Conservation (phyloP, 371 early-diverging fungal species). For the Cladochytrium tenue region DNA sequence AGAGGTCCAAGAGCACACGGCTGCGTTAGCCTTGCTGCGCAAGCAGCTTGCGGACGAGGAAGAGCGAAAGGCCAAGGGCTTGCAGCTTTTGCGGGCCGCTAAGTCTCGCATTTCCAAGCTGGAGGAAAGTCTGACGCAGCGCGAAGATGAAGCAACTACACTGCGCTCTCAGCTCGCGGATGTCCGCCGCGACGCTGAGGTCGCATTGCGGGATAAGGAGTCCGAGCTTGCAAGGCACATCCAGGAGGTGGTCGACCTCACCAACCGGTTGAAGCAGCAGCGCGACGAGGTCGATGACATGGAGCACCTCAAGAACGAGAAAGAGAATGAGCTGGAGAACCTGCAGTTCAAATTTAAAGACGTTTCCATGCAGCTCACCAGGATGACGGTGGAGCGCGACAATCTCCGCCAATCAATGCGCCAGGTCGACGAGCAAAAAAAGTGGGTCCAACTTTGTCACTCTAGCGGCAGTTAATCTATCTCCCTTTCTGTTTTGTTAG, state of each 20-base stretch:
- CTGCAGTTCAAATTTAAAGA: neutral
- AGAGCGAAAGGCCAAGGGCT: constrained; percentile 54
- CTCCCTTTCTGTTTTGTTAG: neutral
- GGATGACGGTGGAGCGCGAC: neutral
- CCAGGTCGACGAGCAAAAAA: constrained; percentile 51
- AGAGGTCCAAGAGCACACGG: neutral
- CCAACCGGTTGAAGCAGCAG: neutral
- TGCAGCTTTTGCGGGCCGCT: constrained; percentile 50
- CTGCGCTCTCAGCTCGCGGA: neutral
- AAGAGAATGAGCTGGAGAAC: neutral
- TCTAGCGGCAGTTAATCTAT: too few relatives aligned
- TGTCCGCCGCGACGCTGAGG: neutral
- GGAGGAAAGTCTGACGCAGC: constrained; percentile 39
- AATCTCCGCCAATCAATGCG: neutral
- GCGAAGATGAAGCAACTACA: constrained; percentile 27
- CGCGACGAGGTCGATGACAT: neutral
- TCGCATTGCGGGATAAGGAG: neutral
- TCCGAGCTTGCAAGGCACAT: neutral
- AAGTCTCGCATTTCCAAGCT: constrained; percentile 50
- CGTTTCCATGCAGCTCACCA: neutral
- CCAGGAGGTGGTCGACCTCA: neutral
- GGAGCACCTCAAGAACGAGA: neutral
- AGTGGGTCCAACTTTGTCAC: neutral
- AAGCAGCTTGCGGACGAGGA: constrained; percentile 38
- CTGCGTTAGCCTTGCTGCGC: neutral